Evolutionary conservation across 345 rosid species (phyloP).

Genomic region (Turnera subulata): DNA sequence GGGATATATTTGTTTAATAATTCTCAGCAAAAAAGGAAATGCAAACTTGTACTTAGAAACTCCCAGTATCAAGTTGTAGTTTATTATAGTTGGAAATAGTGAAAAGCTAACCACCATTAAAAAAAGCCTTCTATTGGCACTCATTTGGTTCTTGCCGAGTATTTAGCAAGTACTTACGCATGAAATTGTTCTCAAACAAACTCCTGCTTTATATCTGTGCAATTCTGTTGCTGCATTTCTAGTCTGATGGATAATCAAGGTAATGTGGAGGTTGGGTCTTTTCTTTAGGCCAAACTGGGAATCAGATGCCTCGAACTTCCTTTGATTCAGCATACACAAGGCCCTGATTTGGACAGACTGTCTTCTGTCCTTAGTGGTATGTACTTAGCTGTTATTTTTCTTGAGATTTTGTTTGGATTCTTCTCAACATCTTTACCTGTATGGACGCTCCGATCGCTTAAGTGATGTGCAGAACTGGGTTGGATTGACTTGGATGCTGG

Average conservation of each 20-base stretch:
- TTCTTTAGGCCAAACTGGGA: slow-evolving; percentile 51
- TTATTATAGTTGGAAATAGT: no score
- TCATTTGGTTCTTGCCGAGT: no score
- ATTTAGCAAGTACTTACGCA: not conserved
- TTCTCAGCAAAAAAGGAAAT: no score
- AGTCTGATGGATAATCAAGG: not conserved
- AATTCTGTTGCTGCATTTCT: not conserved
- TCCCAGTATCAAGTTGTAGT: no score
- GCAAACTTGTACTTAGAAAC: no score
- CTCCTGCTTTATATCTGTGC: not conserved
- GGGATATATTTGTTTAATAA: not conserved
- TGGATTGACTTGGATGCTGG: no score
- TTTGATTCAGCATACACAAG: slow-evolving; percentile 64
- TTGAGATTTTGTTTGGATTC: not conserved
- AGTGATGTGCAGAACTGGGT: no score
- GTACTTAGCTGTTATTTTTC: slow-evolving; percentile 11
- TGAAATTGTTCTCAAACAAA: not conserved
- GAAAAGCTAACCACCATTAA: no score
- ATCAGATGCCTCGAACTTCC: slow-evolving; percentile 82
- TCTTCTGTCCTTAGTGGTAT: slow-evolving; percentile 62
- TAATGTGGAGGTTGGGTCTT: not conserved
- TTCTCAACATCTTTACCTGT: not conserved
- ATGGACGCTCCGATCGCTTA: no score
- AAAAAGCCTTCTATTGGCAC: no score
- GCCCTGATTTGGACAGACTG: slow-evolving; percentile 74